Conservation (phyloP, 148 eudicot species). For the Rhododendron simsii region DNA sequence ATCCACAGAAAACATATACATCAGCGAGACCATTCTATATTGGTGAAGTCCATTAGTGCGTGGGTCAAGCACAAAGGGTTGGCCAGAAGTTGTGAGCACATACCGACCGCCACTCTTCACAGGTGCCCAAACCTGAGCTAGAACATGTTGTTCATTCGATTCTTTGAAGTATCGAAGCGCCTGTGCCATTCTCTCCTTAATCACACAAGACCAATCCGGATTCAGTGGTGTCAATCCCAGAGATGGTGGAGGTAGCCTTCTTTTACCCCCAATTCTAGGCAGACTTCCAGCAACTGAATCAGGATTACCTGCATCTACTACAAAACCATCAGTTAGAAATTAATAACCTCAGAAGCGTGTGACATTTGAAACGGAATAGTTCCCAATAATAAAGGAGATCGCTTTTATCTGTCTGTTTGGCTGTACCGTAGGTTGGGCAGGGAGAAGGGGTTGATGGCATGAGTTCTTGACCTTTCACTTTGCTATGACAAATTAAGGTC, state of each 20-base stretch:
- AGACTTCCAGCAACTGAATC: slow-evolving; percentile 29
- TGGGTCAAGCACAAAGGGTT: slow-evolving; percentile 82
- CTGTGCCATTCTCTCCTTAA: slow-evolving; percentile 81
- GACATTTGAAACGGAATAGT: neutral
- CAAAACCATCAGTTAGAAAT: neutral
- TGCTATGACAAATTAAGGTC: neutral
- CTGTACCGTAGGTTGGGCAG: neutral
- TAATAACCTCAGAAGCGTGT: neutral
- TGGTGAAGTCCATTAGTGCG: slow-evolving; percentile 73
- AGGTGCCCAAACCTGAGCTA: slow-evolving; percentile 97
- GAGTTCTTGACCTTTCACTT: neutral
- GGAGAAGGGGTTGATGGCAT: neutral
- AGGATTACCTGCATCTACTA: slow-evolving; percentile 31
- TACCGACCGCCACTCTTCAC: slow-evolving; percentile 58
- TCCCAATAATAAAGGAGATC: too few species aligned
- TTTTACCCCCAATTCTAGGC: slow-evolving; percentile 30
- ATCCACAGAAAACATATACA: slow-evolving; percentile 68
- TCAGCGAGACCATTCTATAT: slow-evolving; percentile 73
- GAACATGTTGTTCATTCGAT: slow-evolving; percentile 58
- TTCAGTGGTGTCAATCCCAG: slow-evolving; percentile 37
- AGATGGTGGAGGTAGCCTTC: slow-evolving; percentile 36
- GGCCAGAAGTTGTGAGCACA: slow-evolving; percentile 90
- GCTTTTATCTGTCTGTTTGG: too few species aligned
- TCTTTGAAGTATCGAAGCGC: slow-evolving; percentile 51
- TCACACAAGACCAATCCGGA: slow-evolving; percentile 44